Base-by-base conservation (phyloP, 2,329 filamentous ascomycete species). In the Pleomassaria siparia region DNA sequence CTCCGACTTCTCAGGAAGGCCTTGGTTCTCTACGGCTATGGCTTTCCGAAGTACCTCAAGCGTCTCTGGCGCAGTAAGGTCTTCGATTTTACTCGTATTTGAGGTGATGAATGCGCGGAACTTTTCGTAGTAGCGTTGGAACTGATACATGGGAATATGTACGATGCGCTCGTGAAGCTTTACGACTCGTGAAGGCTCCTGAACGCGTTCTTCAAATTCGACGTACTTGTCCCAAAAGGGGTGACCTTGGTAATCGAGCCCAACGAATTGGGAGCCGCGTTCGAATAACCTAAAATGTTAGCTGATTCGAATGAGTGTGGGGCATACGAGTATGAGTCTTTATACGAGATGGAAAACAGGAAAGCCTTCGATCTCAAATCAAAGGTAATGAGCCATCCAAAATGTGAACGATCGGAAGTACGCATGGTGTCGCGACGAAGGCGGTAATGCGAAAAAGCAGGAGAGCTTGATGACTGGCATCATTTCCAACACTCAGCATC, bases 171-270 rank as follows among this genome's bases (percentile, higher is more conserved):
- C 80, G 43, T 96, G 80, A 46, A 99, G 89, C 32, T 83, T 84
- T 60, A 95, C 95, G 45, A 96, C 89, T 62, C 85, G 89, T 54
- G 57, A 50, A 7, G 57, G 54, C 26, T 65, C 61, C 37, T 64
- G 59, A 52, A 92, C 79, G 1, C 91, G 87, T 69, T 96, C 91
- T 69, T 97, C 94, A 63, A 95, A 97, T 68, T 97, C 94, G 55
- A 99, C 84, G 66, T 96, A 99, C 74, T 96, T 97, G 72, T 99
- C 94, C 94, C 94, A 99, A 75, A 99, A 96, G 1, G 91, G 91
- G 67, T 96, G 91, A 2, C 91, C 87, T 24, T 96, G 80, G 67
- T 96, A 99, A 72, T 99, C 94, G 15, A 97, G 80, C 13, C 94
- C 94, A 32, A 96, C 91, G 61, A 83, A 86, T 24, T 81, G 81